Conservation (phyloP, 192 early-diverging fungal genomes). For the Radiomyces spectabilis region DNA sequence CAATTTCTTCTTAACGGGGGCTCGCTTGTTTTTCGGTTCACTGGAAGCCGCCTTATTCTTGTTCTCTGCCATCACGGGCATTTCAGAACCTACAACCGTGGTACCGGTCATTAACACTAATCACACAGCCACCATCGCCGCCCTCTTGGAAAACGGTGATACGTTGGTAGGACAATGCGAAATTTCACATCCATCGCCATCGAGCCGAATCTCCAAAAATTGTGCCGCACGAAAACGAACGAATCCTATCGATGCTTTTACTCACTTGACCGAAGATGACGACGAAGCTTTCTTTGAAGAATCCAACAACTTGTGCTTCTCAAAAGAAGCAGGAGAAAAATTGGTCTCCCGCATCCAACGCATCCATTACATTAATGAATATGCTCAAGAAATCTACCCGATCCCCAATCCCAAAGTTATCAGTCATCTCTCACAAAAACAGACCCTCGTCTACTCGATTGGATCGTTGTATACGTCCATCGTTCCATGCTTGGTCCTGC, state of each 20-base stretch:
- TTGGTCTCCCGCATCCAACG: slow-evolving; percentile 48
- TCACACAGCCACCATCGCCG: slow-evolving; percentile 56
- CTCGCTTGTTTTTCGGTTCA: slow-evolving; percentile 63
- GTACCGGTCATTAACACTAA: slow-evolving; percentile 66
- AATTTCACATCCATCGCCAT: slow-evolving; percentile 57
- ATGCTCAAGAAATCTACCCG: slow-evolving; percentile 63
- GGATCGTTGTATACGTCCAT: slow-evolving; percentile 72
- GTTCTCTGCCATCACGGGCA: slow-evolving; percentile 62
- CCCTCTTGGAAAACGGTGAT: slow-evolving; percentile 52
- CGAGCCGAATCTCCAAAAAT: background rate
- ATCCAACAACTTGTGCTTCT: slow-evolving; percentile 44
- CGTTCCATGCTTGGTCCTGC: slow-evolving; percentile 61
- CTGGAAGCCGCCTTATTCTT: slow-evolving; percentile 67
- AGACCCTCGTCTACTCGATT: slow-evolving; percentile 63
- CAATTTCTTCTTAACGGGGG: slow-evolving; percentile 75
- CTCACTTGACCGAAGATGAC: slow-evolving; percentile 8
- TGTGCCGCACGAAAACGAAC: background rate
- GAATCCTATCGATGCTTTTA: slow-evolving; percentile 34
- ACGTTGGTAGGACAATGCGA: slow-evolving; percentile 65
- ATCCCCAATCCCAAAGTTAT: slow-evolving; percentile 54
- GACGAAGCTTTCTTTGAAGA: slow-evolving; percentile 1
- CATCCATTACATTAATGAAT: slow-evolving; percentile 65
- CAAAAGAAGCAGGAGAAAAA: slow-evolving; percentile 35
- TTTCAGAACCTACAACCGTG: slow-evolving; percentile 53
- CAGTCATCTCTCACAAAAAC: slow-evolving; percentile 39